A percentile compares a stretch with the other conserved stretches of the same genome.
These are phyloP conservation scores for Tricholoma saponaceum DNA, from an alignment of 768 basidiomycete genomes.

Conservation along the genomic window DNA sequence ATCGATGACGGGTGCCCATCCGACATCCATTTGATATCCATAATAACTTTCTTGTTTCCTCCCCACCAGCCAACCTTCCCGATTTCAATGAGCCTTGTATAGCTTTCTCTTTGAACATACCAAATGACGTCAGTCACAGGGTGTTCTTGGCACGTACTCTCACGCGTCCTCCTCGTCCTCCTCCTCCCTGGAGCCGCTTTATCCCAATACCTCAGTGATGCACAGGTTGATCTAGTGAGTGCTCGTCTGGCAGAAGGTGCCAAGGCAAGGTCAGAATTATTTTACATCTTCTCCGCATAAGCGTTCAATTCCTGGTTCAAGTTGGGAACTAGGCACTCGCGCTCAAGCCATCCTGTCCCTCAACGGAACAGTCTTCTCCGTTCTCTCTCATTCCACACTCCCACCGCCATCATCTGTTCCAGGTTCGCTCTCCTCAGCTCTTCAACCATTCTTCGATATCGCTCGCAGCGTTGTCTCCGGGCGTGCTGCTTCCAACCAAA, in stretches of 20 bases:
- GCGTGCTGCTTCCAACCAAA: constrained; percentile 38
- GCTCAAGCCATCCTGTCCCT: constrained; percentile 46
- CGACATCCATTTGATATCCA: too few relatives aligned
- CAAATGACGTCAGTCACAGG: neutral
- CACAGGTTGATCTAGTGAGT: constrained; percentile 29
- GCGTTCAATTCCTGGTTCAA: constrained; percentile 11
- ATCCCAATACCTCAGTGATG: constrained; percentile 28
- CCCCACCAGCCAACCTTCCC: neutral
- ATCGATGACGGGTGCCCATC: too few relatives aligned
- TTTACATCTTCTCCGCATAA: neutral
- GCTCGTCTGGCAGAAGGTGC: constrained; percentile 33
- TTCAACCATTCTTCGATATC: constrained; percentile 57
- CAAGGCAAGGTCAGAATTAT: constrained; percentile 27
- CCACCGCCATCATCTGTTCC: constrained; percentile 36
- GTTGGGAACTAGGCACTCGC: constrained; percentile 56
- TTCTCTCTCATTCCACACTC: constrained; percentile 30
- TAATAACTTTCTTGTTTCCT: neutral
- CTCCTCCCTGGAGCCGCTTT: neutral
- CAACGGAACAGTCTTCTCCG: constrained; percentile 41
- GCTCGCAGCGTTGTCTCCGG: constrained; percentile 44
- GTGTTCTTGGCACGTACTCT: neutral
- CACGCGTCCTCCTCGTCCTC: neutral
- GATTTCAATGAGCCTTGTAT: neutral
- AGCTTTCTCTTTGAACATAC: neutral
- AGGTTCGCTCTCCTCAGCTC: constrained; percentile 25